A percentile compares a stretch with the other conserved stretches of the same genome.
Evolutionary conservation across 345 rosid genomes (phyloP).

Genomic region (Rhizophora mangle): DNA sequence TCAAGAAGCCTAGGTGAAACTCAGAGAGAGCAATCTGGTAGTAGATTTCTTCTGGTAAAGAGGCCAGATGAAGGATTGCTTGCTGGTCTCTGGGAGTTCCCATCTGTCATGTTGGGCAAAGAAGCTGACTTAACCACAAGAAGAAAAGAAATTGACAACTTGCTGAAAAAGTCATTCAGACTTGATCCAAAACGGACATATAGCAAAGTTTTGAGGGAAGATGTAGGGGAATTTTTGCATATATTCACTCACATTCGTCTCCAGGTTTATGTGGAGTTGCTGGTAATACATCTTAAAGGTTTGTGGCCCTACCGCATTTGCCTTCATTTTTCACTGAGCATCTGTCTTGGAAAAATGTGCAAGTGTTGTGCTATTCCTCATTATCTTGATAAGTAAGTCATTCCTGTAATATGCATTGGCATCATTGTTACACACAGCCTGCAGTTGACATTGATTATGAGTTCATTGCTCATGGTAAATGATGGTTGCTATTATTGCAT

Average conservation of each 20-base stretch:
- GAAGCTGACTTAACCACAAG: slow-evolving; percentile 50
- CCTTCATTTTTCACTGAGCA: neutral
- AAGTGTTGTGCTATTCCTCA: neutral
- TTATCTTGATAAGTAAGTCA: neutral
- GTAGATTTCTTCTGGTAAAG: slow-evolving; percentile 67
- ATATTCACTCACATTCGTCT: slow-evolving; percentile 81
- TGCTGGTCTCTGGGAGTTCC: slow-evolving; percentile 99
- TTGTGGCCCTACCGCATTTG: slow-evolving; percentile 7
- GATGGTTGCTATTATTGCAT: no score
- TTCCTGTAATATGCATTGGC: neutral
- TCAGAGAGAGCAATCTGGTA: slow-evolving; percentile 35
- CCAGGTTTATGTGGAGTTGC: slow-evolving; percentile 66
- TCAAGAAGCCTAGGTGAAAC: slow-evolving; percentile 25
- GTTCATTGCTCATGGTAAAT: no score
- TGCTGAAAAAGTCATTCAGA: slow-evolving; percentile 56
- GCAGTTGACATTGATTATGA: neutral
- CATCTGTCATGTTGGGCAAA: slow-evolving; percentile 51
- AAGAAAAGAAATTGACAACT: slow-evolving; percentile 51
- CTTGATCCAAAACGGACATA: slow-evolving; percentile 45
- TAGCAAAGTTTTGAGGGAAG: slow-evolving; percentile 49
- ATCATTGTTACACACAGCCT: neutral
- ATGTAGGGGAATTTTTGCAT: slow-evolving; percentile 81
- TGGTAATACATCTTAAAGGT: slow-evolving; percentile 60
- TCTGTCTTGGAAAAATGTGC: neutral
- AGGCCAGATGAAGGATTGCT: slow-evolving; percentile 87